phyloP scores from a whole-genome alignment of 2,329 filamentous ascomycete genomes.

The Aspergillus fructus region DNA sequence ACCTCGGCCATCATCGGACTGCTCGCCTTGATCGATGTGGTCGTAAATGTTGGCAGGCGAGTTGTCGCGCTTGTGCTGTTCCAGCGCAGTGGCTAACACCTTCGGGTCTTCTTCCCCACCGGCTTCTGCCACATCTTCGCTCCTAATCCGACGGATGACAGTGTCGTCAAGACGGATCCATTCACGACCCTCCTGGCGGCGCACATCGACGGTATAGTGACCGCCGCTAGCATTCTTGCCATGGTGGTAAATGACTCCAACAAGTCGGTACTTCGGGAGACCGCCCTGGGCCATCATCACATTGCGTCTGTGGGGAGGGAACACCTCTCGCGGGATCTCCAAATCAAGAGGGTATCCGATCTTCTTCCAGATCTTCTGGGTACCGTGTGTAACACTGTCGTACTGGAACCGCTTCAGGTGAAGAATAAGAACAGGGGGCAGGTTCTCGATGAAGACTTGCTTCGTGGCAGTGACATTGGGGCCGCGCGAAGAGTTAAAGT shows the following conservation, averaged over 20 bases:
- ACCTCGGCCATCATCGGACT: constrained; percentile 59
- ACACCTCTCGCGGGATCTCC: constrained; percentile 86
- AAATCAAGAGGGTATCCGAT: constrained; percentile 92
- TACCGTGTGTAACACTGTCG: constrained; percentile 75
- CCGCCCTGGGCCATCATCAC: constrained; percentile 64
- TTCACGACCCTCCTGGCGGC: constrained; percentile 88
- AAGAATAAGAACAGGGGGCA: constrained; percentile 88
- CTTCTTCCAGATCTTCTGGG: constrained; percentile 98
- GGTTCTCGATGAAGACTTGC: constrained; percentile 87
- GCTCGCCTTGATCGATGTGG: constrained; percentile 64
- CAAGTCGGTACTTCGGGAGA: constrained; percentile 80
- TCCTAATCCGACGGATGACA: constrained; percentile 76
- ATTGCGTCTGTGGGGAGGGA: constrained; percentile 73
- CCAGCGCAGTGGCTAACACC: constrained; percentile 63
- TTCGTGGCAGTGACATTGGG: constrained; percentile 79
- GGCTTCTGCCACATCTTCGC: constrained; percentile 84
- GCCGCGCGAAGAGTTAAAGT: constrained; percentile 77
- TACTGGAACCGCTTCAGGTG: constrained; percentile 98
- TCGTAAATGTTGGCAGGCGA: constrained; percentile 71
- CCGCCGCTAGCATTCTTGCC: constrained; percentile 94
- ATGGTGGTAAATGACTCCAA: constrained; percentile 92
- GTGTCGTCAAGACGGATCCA: constrained; percentile 98
- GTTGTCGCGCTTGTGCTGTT: constrained; percentile 60
- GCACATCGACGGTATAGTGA: constrained; percentile 96
- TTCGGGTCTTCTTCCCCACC: constrained; percentile 79